Evolutionary conservation across 352 stramenopile genomes (phyloP).

Genomic region (Phytopythium oedochilum): DNA sequence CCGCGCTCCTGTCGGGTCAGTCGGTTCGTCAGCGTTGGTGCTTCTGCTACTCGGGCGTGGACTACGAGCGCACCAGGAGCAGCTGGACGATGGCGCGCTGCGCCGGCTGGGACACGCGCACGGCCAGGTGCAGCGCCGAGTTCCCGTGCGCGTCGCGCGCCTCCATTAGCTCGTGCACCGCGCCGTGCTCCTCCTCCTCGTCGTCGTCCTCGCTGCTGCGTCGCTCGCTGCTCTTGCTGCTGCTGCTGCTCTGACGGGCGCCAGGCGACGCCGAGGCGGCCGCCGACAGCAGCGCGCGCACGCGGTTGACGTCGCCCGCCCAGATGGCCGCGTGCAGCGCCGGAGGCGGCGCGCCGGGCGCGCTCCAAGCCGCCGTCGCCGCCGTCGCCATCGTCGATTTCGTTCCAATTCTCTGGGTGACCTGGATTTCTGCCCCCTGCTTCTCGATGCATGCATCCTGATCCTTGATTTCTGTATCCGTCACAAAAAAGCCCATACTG

Average conservation of each 20-base stretch:
- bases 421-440: too few species aligned
- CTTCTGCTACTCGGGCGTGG: background rate
- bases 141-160: conserved; percentile 57
- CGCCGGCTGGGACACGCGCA: conserved; percentile 53
- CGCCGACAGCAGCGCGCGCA: conserved; percentile 22
- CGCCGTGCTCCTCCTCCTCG: conserved; percentile 6
- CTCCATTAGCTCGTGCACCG: conserved; percentile 39
- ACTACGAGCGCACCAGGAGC: conserved; percentile 35
- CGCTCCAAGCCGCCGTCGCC: background rate
- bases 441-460: too few species aligned
- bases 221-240: background rate
- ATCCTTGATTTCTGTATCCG: too few species aligned
- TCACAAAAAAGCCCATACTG: too few species aligned
- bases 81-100: conserved; percentile 59
- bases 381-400: background rate
- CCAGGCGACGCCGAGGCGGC: conserved; percentile 5
- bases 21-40: too few species aligned
- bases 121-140: conserved; percentile 67
- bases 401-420: too few species aligned
- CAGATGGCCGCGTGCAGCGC: conserved; percentile 66
- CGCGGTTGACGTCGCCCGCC: conserved; percentile 45
- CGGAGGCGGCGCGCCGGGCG: conserved; percentile 4
- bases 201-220: conserved; percentile 4
- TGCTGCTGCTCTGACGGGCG: background rate
- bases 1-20: conserved; percentile 4